Percentiles rank a stretch among this genome's conserved stretches.
Evolutionary conservation across 352 stramenopile species (phyloP).

Genomic region (Peronospora farinosa): DNA sequence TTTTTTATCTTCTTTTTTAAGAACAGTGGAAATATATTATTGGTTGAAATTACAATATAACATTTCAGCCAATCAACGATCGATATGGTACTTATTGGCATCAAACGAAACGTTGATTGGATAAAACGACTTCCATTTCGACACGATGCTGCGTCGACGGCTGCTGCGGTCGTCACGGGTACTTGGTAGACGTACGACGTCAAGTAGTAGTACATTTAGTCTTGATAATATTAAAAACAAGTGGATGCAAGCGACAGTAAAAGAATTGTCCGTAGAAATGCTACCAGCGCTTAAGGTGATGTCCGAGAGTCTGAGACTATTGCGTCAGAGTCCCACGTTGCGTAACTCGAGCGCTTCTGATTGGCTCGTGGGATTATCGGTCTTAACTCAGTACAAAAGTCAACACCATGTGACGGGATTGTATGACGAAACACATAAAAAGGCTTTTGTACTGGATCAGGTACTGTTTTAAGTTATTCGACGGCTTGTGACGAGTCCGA

Average conservation of each 20-base stretch:
- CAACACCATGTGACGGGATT: constrained; percentile 25
- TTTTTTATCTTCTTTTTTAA: background rate
- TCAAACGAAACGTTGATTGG: background rate
- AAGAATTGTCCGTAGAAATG: constrained; percentile 52
- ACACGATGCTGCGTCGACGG: constrained; percentile 16
- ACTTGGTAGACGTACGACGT: constrained; percentile 3
- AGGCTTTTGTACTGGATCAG: constrained; percentile 20
- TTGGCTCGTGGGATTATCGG: constrained; percentile 76
- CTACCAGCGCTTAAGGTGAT: constrained; percentile 71
- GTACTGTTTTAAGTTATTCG: constrained; percentile 10
- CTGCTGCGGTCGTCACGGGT: too few relatives aligned
- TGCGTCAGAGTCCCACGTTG: constrained; percentile 51
- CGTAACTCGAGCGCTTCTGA: constrained; percentile 68
- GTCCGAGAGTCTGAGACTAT: constrained; percentile 57
- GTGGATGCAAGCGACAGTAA: constrained; percentile 23
- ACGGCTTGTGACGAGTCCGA: too few relatives aligned
- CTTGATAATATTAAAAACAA: constrained; percentile 24
- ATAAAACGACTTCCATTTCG: background rate
- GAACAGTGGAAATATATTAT: background rate
- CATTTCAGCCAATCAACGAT: background rate
- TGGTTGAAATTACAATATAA: too few relatives aligned
- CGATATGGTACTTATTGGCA: background rate
- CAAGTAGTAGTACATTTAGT: constrained; percentile 3
- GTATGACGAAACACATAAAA: constrained; percentile 27
- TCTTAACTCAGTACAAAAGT: constrained; percentile 68